phyloP scores from a whole-genome alignment of 805 yeast genomes.

The Pichia rugopelliculosa region DNA sequence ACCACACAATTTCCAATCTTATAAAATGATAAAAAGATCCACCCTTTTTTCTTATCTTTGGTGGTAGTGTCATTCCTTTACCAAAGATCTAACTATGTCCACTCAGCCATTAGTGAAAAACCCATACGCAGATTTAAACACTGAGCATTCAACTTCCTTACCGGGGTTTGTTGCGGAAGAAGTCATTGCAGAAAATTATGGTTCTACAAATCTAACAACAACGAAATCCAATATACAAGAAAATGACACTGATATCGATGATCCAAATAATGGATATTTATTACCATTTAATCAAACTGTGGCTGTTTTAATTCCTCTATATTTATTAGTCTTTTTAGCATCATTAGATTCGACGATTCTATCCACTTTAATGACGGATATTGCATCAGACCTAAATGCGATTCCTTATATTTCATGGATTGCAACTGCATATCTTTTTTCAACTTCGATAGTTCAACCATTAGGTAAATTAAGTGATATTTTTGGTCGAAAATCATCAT shows the following conservation, averaged over 20 bases:
- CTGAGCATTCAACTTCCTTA: conserved; percentile 23
- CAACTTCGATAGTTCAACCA: conserved; percentile 71
- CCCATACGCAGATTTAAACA: conserved; percentile 7
- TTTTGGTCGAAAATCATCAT: conserved; percentile 53
- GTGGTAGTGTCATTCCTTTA: not conserved
- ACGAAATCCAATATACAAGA: too few species aligned
- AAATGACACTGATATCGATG: conserved; percentile 1
- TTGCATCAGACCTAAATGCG: conserved; percentile 63
- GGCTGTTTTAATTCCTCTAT: conserved; percentile 36
- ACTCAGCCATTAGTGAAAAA: not conserved
- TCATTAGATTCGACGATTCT: conserved; percentile 65
- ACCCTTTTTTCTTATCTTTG: not conserved
- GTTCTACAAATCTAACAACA: conserved; percentile 6
- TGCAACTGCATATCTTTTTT: conserved; percentile 60
- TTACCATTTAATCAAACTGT: conserved; percentile 24
- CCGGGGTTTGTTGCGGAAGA: conserved; percentile 26
- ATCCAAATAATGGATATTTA: conserved; percentile 16
- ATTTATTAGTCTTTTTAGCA: conserved; percentile 46
- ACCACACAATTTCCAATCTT: too few species aligned
- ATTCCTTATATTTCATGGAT: conserved; percentile 63
- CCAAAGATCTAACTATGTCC: not conserved
- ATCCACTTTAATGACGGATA: conserved; percentile 54
- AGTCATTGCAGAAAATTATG: conserved; percentile 16
- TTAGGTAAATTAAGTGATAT: conserved; percentile 66
- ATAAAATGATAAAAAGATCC: too few species aligned